Conservation (phyloP, 305 asterid species). For the Solanum aculeatissimum region DNA sequence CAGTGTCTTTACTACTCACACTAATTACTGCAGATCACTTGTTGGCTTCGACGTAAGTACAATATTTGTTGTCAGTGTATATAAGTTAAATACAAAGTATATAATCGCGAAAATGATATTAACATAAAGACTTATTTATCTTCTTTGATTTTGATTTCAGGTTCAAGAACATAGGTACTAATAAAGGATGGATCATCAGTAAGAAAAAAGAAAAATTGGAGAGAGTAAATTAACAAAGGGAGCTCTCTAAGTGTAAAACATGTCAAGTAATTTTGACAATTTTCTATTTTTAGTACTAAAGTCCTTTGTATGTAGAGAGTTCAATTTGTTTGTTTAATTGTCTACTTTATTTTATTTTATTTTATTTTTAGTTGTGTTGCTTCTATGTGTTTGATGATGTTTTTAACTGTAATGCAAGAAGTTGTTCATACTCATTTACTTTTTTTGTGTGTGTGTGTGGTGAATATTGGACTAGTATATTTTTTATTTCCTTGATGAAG, state of each 20-base stretch:
- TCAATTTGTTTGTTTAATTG: not conserved
- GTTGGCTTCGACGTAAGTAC: constrained; percentile 66
- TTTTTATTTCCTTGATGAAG: not conserved
- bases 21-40: constrained; percentile 64
- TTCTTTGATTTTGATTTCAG: constrained; percentile 17
- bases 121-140: not conserved
- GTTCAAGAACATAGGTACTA: constrained; percentile 52
- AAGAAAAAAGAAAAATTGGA: not conserved
- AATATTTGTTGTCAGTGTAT: not conserved
- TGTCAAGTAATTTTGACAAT: not conserved
- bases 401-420: not conserved
- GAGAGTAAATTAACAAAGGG: not conserved
- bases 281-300: not conserved
- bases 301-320: constrained; percentile 1
- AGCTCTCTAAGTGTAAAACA: not conserved
- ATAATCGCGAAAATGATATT: not conserved
- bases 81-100: not conserved
- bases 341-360: not conserved
- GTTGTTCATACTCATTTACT: constrained; percentile 4
- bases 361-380: not conserved
- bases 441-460: not conserved
- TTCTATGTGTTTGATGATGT: not conserved
- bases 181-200: not conserved
- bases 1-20: constrained; percentile 48
- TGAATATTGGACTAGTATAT: not conserved